phyloP scores from a whole-genome alignment of 2,329 filamentous ascomycete genomes.

The Thielaviopsis cerberus region DNA sequence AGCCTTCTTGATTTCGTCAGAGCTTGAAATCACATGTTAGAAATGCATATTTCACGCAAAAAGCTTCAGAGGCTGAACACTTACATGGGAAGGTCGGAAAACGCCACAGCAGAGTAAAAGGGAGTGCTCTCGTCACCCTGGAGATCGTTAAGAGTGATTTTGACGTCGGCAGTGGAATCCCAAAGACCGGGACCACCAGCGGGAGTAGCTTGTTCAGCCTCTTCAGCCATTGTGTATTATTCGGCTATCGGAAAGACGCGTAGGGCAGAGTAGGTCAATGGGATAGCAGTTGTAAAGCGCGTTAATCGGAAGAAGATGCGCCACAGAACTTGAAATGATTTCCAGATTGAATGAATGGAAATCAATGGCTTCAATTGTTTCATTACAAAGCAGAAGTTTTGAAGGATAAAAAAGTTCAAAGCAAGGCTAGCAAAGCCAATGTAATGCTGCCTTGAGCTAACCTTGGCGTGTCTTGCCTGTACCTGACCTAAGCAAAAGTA shows the following conservation, averaged over 20 bases:
- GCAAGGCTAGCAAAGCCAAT: background rate
- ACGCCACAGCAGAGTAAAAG: constrained; percentile 65
- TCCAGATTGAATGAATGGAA: background rate
- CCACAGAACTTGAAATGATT: background rate
- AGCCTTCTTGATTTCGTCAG: constrained; percentile 49
- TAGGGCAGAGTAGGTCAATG: constrained; percentile 9
- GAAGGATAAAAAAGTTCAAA: background rate
- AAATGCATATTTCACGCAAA: background rate
- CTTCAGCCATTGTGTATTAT: constrained; percentile 17
- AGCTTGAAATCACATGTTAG: constrained; percentile 14
- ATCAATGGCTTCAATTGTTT: background rate
- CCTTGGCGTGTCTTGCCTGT: background rate
- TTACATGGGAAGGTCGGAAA: constrained; percentile 73
- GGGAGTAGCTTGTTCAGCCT: constrained; percentile 19
- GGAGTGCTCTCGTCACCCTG: constrained; percentile 76
- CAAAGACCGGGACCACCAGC: constrained; percentile 34
- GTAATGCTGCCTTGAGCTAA: background rate
- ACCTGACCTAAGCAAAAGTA: background rate
- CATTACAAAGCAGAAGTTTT: too few species aligned
- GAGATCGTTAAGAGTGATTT: constrained; percentile 79
- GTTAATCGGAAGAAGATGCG: background rate
- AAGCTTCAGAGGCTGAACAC: background rate
- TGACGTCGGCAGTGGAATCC: constrained; percentile 70
- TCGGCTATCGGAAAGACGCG: constrained; percentile 14
- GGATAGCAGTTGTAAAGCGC: background rate